A percentile compares a stretch with the other conserved stretches of the same genome.
phyloP scores from a whole-genome alignment of 495 filamentous ascomycete genomes.

The Parmelia sp. region DNA sequence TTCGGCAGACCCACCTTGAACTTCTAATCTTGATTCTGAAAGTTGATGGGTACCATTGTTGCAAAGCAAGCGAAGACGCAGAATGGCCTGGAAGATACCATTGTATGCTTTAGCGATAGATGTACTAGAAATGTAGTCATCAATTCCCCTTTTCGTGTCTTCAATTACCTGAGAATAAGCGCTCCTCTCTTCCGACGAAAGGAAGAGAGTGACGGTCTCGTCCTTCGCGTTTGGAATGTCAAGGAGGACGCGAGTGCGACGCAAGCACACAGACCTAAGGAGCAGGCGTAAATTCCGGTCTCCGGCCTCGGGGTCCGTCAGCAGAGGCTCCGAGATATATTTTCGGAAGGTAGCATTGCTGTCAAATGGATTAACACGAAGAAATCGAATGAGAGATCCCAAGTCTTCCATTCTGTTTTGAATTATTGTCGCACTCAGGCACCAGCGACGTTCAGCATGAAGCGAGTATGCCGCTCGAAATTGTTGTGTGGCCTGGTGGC shows the following conservation, averaged over 20 bases:
- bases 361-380: background rate
- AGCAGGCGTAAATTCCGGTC: background rate
- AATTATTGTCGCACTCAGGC: slow-evolving; percentile 39
- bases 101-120: background rate
- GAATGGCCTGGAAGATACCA: background rate
- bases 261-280: background rate
- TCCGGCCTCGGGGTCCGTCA: background rate
- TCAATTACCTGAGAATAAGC: background rate
- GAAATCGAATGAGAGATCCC: background rate
- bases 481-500: slow-evolving; percentile 29
- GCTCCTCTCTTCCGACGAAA: background rate
- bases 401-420: background rate
- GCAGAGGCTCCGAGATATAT: background rate
- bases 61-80: slow-evolving; percentile 9
- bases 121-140: slow-evolving; percentile 6
- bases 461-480: slow-evolving; percentile 31
- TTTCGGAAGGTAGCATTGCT: background rate
- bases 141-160: slow-evolving; percentile 37
- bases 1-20: background rate
- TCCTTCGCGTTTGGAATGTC: background rate
- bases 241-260: background rate
- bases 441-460: slow-evolving; percentile 36
- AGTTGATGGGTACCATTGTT: background rate
- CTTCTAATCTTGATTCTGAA: background rate
- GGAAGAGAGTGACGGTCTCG: background rate